Conservation (phyloP, 257 asterid species). For the Solanum phureja region DNA sequence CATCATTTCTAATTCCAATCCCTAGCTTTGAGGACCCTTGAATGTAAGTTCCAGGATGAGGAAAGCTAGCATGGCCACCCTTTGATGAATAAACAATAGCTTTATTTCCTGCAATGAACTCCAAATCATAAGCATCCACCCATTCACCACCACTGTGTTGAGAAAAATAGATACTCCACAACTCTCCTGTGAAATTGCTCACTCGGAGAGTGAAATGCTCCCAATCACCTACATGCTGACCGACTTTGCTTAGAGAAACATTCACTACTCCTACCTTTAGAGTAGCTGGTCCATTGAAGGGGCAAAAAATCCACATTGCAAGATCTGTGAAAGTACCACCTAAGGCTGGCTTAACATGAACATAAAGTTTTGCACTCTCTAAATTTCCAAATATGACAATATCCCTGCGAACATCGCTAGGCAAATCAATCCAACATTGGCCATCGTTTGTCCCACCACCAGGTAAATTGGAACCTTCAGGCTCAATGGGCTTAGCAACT, state of each 20-base stretch:
- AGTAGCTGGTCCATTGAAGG: conserved; percentile 84
- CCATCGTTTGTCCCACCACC: conserved; percentile 67
- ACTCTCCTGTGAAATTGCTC: conserved; percentile 84
- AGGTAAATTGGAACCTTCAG: conserved; percentile 68
- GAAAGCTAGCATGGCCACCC: conserved; percentile 80
- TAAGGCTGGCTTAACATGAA: conserved; percentile 77
- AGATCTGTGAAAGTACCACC: conserved; percentile 90
- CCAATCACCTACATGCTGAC: conserved; percentile 96
- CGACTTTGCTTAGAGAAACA: conserved; percentile 50
- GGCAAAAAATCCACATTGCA: conserved; percentile 86
- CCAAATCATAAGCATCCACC: conserved; percentile 64
- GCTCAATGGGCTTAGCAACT: conserved; percentile 37
- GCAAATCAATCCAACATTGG: conserved; percentile 78
- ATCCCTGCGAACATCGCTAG: conserved; percentile 34
- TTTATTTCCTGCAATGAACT: conserved; percentile 71
- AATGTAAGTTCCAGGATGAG: conserved; percentile 71
- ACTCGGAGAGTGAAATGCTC: conserved; percentile 88
- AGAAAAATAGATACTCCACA: conserved; percentile 76
- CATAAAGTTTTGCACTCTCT: conserved; percentile 66
- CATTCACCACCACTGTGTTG: conserved; percentile 96
- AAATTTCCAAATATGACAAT: conserved; percentile 51
- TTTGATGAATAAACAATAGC: conserved; percentile 61
- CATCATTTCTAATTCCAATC: conserved; percentile 82
- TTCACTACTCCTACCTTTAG: conserved; percentile 56
- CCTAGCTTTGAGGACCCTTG: conserved; percentile 84